Evolutionary conservation across 345 rosid genomes (phyloP), one percentile per base, ranked within the genome.

Genomic region (Cochlearia excelsa): DNA sequence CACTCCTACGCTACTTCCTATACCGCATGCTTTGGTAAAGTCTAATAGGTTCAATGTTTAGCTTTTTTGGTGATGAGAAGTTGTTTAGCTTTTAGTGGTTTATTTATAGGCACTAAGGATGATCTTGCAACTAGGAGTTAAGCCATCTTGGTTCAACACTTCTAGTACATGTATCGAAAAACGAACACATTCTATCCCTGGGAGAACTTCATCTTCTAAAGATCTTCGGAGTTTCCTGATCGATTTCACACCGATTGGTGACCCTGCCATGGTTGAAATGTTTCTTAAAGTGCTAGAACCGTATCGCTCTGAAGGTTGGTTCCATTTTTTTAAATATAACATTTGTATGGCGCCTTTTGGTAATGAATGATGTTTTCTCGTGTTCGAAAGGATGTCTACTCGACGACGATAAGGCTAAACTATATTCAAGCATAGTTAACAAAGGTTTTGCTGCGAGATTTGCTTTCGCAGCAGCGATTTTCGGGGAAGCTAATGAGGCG

Each of bases 211-310:
- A 30, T 69, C 90, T 28, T 68, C 74, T 2, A 80, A 67, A 47
- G 95, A 90, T 74, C 84, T 87, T 55, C 88, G 85, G 9, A 78
- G 76, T 71, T 84, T 81, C 83, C 77, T 90, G 82, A 74, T 78
- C 70, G 87, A 78, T 67, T 68, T 78, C 55, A 85, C 88, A 57
- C 59, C 82, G 6, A 52, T 77, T 40, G 88, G 88, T 62, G 97
- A 90, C 59, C 78, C 92, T 33, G 95, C 81, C 2, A 84, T 90
- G 56, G 82, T 87, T 57, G 97, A 90, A 76, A 81, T 90, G 88
- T 88, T 87, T 26, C 87, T 90, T 45, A 90, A 90, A 85, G 85
- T 90, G 39, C 71, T 90, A 65, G 95, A 90, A 77, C 93, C 93
- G 57, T 90, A 90, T 44, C 75, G 87, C 6, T 81, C 69, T 46